Evolutionary conservation across 163 green algal species (phyloP), one percentile per base, ranked within the genome.

Genomic region (Botryococcus braunii): DNA sequence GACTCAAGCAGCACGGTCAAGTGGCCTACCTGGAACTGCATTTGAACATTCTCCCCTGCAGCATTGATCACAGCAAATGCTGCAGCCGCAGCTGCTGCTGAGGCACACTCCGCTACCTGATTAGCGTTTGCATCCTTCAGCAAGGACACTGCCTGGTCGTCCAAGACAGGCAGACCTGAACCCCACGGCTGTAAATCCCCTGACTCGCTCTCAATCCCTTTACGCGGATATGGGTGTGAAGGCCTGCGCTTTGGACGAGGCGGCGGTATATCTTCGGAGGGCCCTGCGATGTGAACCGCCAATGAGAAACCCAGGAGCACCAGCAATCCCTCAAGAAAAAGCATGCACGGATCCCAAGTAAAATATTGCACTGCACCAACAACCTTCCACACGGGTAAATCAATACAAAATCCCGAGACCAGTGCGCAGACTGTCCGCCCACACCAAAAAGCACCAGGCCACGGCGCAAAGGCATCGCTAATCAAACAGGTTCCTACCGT

Each of bases 201-300:
- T 52, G 17, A 52, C 43, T 27, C 17, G 43, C 13, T 27, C 43
- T 17, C 43, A 27, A 52, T 52, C 43, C 43, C 43, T 69, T 95
- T 96, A 17, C 80, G 77, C 1, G 89, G 88, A 67, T 94, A 95
- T 0, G 87, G 86, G 68, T 88, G 80, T 9, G 71, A 55, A 23
- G 86, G 83, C 74, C 92, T 95, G 62, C 83, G 80, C 79, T 96
- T 97, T 32, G 88, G 89, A 1, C 91, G 74, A 0, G 91, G 90
- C 3, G 91, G 91, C 1, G 91, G 91, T 41, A 96, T 92, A 41
- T 66, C 37, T 32, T 3, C 25, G 4, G n/a, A 60, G 50, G 50
- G 35, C 50, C 34, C 50, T 38, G 34, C 34, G 35, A 6, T 31
- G 21, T 31, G 46, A 21, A 55, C 46, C 17, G 17, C 17, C 21